These are phyloP conservation scores for Amphicarpaea edgeworthii DNA, from an alignment of 306 rosid species.

Conservation along the genomic window DNA sequence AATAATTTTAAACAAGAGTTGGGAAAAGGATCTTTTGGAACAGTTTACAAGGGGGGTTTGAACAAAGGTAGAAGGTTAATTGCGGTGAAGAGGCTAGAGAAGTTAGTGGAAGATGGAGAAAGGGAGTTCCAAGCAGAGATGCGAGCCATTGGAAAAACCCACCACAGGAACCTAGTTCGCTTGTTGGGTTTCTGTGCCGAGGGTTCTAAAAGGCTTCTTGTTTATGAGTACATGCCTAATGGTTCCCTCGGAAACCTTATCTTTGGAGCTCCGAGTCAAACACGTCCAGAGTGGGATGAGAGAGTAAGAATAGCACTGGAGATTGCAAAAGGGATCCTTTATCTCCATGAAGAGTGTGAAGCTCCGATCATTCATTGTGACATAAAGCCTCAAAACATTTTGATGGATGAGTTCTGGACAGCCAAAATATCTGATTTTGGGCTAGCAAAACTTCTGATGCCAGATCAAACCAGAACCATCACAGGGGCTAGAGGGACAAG, in stretches of 20 bases:
- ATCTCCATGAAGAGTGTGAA: slow-evolving; percentile 55
- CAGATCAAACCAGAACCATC: slow-evolving; percentile 52
- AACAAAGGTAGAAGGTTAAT: too few species aligned
- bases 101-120: too few species aligned
- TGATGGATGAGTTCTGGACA: slow-evolving; percentile 54
- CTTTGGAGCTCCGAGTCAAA: slow-evolving; percentile 20
- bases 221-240: slow-evolving; percentile 57
- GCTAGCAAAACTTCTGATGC: slow-evolving; percentile 52
- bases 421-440: slow-evolving; percentile 58
- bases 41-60: too few species aligned
- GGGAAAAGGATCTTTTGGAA: too few species aligned
- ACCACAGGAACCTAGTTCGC: slow-evolving; percentile 53
- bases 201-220: slow-evolving; percentile 55
- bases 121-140: too few species aligned
- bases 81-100: too few species aligned
- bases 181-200: slow-evolving; percentile 49
- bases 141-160: slow-evolving; percentile 14
- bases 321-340: slow-evolving; percentile 50
- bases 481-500: slow-evolving; percentile 50
- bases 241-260: slow-evolving; percentile 55
- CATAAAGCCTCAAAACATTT: slow-evolving; percentile 53
- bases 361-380: slow-evolving; percentile 54
- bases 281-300: slow-evolving; percentile 47
- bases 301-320: slow-evolving; percentile 53
- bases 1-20: slow-evolving; percentile 35